These are phyloP conservation scores for Mycena pura DNA, from an alignment of 768 basidiomycete genomes.

Conservation along the genomic window DNA sequence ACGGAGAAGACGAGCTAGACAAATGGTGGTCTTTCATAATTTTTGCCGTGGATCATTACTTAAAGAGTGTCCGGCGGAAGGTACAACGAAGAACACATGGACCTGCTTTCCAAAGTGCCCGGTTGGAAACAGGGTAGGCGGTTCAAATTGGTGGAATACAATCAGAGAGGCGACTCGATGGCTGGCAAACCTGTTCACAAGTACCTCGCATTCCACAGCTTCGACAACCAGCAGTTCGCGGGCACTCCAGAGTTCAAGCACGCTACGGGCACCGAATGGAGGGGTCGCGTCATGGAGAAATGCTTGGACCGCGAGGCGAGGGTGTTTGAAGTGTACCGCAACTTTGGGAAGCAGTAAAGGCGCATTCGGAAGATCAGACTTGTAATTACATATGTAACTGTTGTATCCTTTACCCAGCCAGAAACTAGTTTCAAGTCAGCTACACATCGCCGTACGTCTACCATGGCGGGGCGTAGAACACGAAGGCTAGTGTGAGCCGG, in stretches of 20 bases:
- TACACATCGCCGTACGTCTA: too few species aligned
- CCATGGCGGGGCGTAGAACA: too few species aligned
- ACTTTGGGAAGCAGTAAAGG: neutral
- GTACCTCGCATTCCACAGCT: constrained; percentile 44
- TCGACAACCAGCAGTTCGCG: constrained; percentile 27
- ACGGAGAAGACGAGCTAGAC: constrained; percentile 40
- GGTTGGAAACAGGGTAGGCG: constrained; percentile 41
- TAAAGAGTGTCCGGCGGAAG: neutral
- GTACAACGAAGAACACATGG: constrained; percentile 45
- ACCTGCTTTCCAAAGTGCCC: constrained; percentile 34
- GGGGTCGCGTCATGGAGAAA: constrained; percentile 28
- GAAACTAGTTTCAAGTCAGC: too few species aligned
- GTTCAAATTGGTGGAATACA: constrained; percentile 34
- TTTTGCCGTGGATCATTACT: neutral
- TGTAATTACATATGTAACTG: too few species aligned
- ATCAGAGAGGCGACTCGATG: constrained; percentile 23
- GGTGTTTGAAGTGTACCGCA: constrained; percentile 35
- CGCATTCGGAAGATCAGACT: too few species aligned
- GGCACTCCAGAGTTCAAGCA: constrained; percentile 32
- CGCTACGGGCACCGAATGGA: constrained; percentile 34
- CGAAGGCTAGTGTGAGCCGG: too few species aligned
- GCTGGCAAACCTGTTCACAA: constrained; percentile 29
- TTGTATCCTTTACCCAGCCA: too few species aligned
- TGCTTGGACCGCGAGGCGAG: constrained; percentile 28
- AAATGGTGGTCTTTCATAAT: constrained; percentile 28